Base-by-base conservation (phyloP, 176 grass and related monocot species). In the Dendrocalamus sinicus region DNA sequence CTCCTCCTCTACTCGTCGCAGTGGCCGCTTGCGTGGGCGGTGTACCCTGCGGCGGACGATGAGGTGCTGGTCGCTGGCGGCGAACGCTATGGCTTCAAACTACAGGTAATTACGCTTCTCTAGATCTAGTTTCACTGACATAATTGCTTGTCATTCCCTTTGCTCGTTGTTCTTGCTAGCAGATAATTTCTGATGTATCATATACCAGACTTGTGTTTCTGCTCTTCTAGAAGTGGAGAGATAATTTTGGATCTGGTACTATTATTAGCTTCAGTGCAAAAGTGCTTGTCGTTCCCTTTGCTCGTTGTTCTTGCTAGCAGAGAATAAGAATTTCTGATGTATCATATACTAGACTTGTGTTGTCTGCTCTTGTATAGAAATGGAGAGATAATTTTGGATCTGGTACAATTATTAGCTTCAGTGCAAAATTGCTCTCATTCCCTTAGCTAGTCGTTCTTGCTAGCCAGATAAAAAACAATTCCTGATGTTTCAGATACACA, bases 1-100 rank as follows among this genome's bases (percentile, higher is more conserved):
- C 64, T 77, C 72, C 81, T 87, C 41, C 17, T 88, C 66, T 84
- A 76, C 76, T 93, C 91, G 12, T 64, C 91, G 48, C 87, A 72
- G 48, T 84, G n/a, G 9, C 73, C 39, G 24, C 87, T 10, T 32
- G 10, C 41, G 51, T 73, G 82, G 72, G 8, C 74, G 19, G 6
- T 54, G 67, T 79, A 83, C 75, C 0, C 48, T 1, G 1, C 14
- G 22, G 58, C 40, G 5, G 73, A 59, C 7, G 67, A 78, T 8
- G 84, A 76, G 26, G 50, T 86, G 47, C 26, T 66, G 70, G 82
- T 47, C 1, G 50, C 28, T 23, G 70, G 71, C 16, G 79, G 4
- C 22, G 5, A 47, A 17, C 80, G 46, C 68, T 52, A 87, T 23
- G 68, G n/a, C 50, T 73, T 50, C 51, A 91, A 91, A 68, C 74